Evolutionary conservation across 169 alveolate species (phyloP), one percentile per base, ranked within the genome.

Genomic region (Cystoisospora suis): DNA sequence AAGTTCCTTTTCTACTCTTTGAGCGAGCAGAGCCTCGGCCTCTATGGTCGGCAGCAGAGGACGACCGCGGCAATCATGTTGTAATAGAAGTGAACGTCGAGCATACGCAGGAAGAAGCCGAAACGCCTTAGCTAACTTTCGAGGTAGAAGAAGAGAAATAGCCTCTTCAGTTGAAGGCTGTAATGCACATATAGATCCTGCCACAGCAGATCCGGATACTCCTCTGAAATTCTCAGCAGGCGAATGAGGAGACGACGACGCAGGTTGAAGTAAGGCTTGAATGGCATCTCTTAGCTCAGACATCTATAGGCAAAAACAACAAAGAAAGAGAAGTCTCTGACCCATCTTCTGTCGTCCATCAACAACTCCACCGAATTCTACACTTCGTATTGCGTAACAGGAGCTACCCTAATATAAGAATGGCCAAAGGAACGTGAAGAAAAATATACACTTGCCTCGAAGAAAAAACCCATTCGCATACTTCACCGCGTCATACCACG

Each of bases 21-120:
- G 87, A 2, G 70, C 87, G 20, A 77, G 29, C 87, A 77, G 59
- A 6, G 70, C 70, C 69, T 77, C 87, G 40, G 87, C 69, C 44
- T 77, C 87, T 2, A 77, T 77, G 87, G 59, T 7, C n/a, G 87
- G 87, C 20, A 77, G 87, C 38, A 77, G 69, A 0, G 87, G 87
- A 27, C 87, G 65, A 5, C 87, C 87, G 27, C 32, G 15, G 59
- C 69, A 46, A 69, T 77, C 87, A 5, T n/a, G 59, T 77, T 46
- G 59, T 7, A 77, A 45, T 69, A 77, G 56, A 1, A 77, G 87
- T 0, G 87, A 77, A 20, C 69, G 65, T 45, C 87, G 87, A 1
- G 69, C 87, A 44, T 42, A 36, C 42, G 59, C 69, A 6, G 87
- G 87, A 17, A 77, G 87, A 2, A 77, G 87, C 6, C 70, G 87